A percentile compares a stretch with the other conserved stretches of the same genome.
phyloP scores from a whole-genome alignment of 129 eudicot species.

The Escallonia herrerae region DNA sequence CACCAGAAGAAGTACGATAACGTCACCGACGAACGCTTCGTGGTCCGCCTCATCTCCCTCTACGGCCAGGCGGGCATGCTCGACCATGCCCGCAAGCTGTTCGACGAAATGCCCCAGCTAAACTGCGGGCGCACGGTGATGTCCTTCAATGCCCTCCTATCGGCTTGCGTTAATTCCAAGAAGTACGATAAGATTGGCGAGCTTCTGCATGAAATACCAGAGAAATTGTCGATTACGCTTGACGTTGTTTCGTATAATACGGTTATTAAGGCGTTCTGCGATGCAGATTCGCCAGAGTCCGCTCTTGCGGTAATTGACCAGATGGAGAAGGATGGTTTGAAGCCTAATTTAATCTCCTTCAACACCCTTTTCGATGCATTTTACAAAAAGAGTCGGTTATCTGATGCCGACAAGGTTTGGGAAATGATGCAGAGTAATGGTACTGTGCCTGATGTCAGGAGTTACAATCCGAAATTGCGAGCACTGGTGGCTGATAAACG shows the following conservation, averaged over 20 bases:
- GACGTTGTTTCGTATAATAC: slow-evolving; percentile 69
- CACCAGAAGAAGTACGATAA: slow-evolving; percentile 10
- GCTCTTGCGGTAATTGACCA: slow-evolving; percentile 60
- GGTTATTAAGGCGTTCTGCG: slow-evolving; percentile 62
- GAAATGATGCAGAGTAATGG: slow-evolving; percentile 51
- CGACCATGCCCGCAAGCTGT: slow-evolving; percentile 47
- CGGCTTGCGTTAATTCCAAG: slow-evolving; percentile 50
- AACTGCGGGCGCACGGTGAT: slow-evolving; percentile 41
- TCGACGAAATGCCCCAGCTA: slow-evolving; percentile 54
- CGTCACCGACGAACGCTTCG: slow-evolving; percentile 42
- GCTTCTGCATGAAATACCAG: slow-evolving; percentile 55
- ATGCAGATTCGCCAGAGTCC: slow-evolving; percentile 45
- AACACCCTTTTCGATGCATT: slow-evolving; percentile 67
- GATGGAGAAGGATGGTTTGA: slow-evolving; percentile 61
- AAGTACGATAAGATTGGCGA: slow-evolving; percentile 50
- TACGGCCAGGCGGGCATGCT: slow-evolving; percentile 76
- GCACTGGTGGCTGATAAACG: slow-evolving; percentile 73
- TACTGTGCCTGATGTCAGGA: slow-evolving; percentile 36
- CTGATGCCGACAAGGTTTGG: slow-evolving; percentile 72
- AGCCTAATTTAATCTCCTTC: slow-evolving; percentile 57
- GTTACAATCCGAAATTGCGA: slow-evolving; percentile 61
- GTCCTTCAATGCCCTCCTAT: slow-evolving; percentile 61
- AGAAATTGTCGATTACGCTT: slow-evolving; percentile 45
- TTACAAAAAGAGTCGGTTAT: slow-evolving; percentile 63
- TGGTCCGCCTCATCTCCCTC: slow-evolving; percentile 45